A percentile compares a stretch with the other conserved stretches of the same genome.
Conservation (phyloP, 2,329 filamentous ascomycete species). For the Botrytis porri region DNA sequence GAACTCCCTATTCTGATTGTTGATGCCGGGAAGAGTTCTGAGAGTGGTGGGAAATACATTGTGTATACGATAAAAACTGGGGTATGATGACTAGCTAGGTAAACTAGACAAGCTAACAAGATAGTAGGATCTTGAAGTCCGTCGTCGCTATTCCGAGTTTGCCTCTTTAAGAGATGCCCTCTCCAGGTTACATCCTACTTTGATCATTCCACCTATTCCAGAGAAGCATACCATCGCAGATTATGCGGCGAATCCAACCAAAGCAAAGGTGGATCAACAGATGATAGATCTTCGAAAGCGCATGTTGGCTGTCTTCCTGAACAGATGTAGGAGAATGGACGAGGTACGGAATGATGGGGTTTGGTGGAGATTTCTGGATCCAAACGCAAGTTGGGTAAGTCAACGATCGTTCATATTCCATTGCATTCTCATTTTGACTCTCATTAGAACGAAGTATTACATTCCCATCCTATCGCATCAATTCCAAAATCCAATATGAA, state of each 20-base stretch:
- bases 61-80: constrained; percentile 96
- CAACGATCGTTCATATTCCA: background rate
- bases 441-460: constrained; percentile 82
- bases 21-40: constrained; percentile 90
- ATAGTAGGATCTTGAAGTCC: constrained; percentile 83
- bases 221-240: constrained; percentile 99
- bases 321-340: constrained; percentile 89
- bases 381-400: constrained; percentile 95
- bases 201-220: constrained; percentile 94
- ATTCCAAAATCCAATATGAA: constrained; percentile 93
- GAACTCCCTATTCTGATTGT: constrained; percentile 87
- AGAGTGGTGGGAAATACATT: constrained; percentile 90
- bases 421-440: constrained; percentile 24
- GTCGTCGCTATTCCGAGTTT: constrained; percentile 94
- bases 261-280: constrained; percentile 93
- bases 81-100: constrained; percentile 47
- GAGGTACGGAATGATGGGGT: constrained; percentile 89
- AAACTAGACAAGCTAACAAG: constrained; percentile 25
- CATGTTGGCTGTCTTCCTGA: constrained; percentile 94
- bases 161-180: constrained; percentile 85
- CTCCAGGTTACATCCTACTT: constrained; percentile 86
- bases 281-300: constrained; percentile 96
- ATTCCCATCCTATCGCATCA: constrained; percentile 84
- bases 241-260: constrained; percentile 96
- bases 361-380: constrained; percentile 96